phyloP scores from a whole-genome alignment of 345 rosid species.

The Sisymbrium altissimum region DNA sequence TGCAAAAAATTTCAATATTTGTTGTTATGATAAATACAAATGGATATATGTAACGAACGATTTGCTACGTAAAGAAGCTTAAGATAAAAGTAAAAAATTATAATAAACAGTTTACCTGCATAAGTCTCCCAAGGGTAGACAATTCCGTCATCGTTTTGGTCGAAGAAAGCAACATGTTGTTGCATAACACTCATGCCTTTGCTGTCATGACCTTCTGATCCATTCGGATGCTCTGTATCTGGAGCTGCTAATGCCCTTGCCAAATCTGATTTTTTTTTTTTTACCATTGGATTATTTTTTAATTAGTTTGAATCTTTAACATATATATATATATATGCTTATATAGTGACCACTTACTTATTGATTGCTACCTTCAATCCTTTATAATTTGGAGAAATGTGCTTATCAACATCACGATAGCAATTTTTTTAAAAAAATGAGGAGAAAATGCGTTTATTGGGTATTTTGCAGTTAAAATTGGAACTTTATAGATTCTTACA shows the following conservation, averaged over 20 bases:
- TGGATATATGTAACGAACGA: not conserved
- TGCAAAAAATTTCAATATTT: not conserved
- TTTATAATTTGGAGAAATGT: not conserved
- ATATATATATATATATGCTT: not conserved
- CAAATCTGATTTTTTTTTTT: slow-evolving; percentile 43
- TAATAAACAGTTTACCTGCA: slow-evolving; percentile 37
- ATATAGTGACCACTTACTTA: too few relatives aligned
- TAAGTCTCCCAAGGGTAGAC: slow-evolving; percentile 91
- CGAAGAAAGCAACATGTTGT: slow-evolving; percentile 82
- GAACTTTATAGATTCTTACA: too few relatives aligned
- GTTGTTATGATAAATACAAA: not conserved
- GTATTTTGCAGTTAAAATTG: too few relatives aligned
- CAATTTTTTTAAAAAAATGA: too few relatives aligned
- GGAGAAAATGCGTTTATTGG: too few relatives aligned
- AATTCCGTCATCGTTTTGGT: slow-evolving; percentile 65
- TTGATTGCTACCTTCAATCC: not conserved
- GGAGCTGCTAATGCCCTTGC: slow-evolving; percentile 77
- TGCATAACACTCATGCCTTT: slow-evolving; percentile 70
- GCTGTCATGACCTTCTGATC: slow-evolving; percentile 55
- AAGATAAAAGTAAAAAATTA: too few relatives aligned
- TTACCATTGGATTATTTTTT: not conserved
- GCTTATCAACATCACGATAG: not conserved
- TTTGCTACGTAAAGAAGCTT: too few relatives aligned
- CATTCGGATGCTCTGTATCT: slow-evolving; percentile 63
- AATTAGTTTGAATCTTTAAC: too few relatives aligned